Evolutionary conservation across 1,284 basidiomycete species (phyloP).

Genomic region (Ganoderma leucocontextum): DNA sequence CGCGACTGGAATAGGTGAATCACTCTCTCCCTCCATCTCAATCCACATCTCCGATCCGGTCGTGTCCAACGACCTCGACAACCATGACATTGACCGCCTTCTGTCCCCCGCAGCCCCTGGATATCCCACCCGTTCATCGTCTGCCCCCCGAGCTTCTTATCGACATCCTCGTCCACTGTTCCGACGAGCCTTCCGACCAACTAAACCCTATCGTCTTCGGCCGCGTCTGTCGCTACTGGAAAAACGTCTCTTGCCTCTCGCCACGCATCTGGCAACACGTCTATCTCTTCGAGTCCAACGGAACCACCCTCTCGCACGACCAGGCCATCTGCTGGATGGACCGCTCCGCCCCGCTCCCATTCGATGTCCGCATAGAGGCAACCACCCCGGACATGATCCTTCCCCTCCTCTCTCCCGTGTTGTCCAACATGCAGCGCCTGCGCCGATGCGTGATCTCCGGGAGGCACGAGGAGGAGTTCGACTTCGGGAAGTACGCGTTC

Average conservation of each 20-base stretch:
- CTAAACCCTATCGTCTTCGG: slow-evolving; percentile 57
- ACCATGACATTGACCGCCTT: slow-evolving; percentile 15
- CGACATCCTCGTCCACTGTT: slow-evolving; percentile 63
- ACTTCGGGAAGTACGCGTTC: slow-evolving; percentile 29
- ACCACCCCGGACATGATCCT: slow-evolving; percentile 59
- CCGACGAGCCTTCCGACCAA: slow-evolving; percentile 43
- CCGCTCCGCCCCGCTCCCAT: slow-evolving; percentile 58
- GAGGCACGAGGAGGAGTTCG: slow-evolving; percentile 35
- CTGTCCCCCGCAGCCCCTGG: slow-evolving; percentile 8
- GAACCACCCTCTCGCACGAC: slow-evolving; percentile 48
- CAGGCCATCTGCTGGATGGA: slow-evolving; percentile 63
- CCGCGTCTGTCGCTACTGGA: slow-evolving; percentile 55
- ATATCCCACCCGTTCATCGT: slow-evolving; percentile 34
- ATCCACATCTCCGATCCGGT: slow-evolving; percentile 26
- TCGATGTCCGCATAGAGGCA: slow-evolving; percentile 63
- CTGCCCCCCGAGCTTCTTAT: slow-evolving; percentile 71
- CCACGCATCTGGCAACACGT: slow-evolving; percentile 69
- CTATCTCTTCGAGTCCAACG: slow-evolving; percentile 53
- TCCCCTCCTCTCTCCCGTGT: slow-evolving; percentile 67
- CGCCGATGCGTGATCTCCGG: slow-evolving; percentile 53
- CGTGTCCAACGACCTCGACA: slow-evolving; percentile 21
- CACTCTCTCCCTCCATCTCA: background rate
- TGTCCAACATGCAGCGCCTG: slow-evolving; percentile 64
- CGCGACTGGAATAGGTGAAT: background rate
- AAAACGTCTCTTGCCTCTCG: slow-evolving; percentile 54